These are phyloP conservation scores for Cyathus striatus DNA, from an alignment of 768 basidiomycete genomes.

Conservation along the genomic window DNA sequence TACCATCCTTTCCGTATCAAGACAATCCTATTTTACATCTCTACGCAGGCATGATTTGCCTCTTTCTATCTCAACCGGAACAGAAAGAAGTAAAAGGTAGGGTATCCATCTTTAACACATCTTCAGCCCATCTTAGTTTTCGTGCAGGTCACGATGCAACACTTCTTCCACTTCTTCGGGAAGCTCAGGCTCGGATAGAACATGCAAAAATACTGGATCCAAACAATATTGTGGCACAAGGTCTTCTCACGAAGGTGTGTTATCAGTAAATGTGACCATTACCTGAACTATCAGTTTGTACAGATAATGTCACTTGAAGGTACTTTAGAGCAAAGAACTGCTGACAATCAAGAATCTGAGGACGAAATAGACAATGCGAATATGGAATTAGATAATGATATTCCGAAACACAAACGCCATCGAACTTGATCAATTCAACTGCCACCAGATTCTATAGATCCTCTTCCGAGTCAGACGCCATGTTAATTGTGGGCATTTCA, in stretches of 20 bases:
- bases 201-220: conserved; percentile 58
- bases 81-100: too few relatives aligned
- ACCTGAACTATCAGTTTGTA: too few relatives aligned
- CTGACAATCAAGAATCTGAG: too few relatives aligned
- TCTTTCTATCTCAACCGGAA: conserved; percentile 58
- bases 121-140: too few relatives aligned
- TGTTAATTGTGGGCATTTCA: conserved; percentile 71
- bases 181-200: conserved; percentile 62
- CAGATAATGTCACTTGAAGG: too few relatives aligned
- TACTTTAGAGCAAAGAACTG: too few relatives aligned
- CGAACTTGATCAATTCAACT: conserved; percentile 18
- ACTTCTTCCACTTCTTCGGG: conserved; percentile 42
- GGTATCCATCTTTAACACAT: too few relatives aligned
- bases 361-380: too few relatives aligned
- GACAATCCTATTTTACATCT: conserved; percentile 76
- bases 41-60: conserved; percentile 74
- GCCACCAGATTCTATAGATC: conserved; percentile 23
- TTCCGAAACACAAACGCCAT: conserved; percentile 18
- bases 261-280: too few relatives aligned
- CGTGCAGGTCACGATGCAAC: conserved; percentile 3
- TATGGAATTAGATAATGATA: conserved; percentile 15
- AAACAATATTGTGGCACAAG: conserved; percentile 44
- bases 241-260: conserved; percentile 50
- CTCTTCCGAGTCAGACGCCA: conserved; percentile 75
- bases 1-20: conserved; percentile 84